Evolutionary conservation across 345 rosid genomes (phyloP).

Genomic region (Carallia brachiata): DNA sequence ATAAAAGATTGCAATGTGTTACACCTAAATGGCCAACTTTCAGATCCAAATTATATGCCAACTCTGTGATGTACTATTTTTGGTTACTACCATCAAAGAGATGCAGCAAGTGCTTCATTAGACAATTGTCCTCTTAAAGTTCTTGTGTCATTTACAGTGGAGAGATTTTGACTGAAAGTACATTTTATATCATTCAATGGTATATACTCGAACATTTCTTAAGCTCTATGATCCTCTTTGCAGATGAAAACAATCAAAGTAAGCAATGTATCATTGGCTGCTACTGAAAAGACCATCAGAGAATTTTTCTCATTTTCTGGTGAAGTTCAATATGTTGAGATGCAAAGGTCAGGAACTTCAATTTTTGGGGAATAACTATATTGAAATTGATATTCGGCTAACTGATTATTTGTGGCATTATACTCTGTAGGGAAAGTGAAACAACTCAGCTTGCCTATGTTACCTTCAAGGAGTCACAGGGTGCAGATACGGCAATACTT

Average conservation of each 20-base stretch:
- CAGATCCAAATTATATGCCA: background rate
- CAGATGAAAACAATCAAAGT: conserved; percentile 50
- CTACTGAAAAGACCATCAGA: conserved; percentile 61
- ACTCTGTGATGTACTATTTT: background rate
- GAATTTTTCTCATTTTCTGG: conserved; percentile 91
- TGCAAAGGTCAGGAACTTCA: conserved; percentile 45
- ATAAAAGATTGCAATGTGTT: background rate
- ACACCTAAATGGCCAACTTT: background rate
- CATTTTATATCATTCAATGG: background rate
- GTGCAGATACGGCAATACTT: conserved; percentile 50
- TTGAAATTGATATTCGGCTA: background rate
- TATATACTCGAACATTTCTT: background rate
- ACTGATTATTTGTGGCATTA: background rate
- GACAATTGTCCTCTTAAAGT: background rate
- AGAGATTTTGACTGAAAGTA: background rate
- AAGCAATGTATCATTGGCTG: conserved; percentile 62
- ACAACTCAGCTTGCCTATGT: conserved; percentile 42
- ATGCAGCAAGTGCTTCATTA: background rate
- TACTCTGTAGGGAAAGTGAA: conserved; percentile 31
- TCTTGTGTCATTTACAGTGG: too few species aligned
- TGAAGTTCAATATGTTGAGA: conserved; percentile 65
- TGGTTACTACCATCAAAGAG: background rate
- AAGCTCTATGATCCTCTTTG: conserved; percentile 8
- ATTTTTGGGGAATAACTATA: background rate
- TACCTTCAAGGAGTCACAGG: conserved; percentile 42